Base-by-base conservation (phyloP, 805 yeast genomes). In the Kregervanrija delftensis region DNA sequence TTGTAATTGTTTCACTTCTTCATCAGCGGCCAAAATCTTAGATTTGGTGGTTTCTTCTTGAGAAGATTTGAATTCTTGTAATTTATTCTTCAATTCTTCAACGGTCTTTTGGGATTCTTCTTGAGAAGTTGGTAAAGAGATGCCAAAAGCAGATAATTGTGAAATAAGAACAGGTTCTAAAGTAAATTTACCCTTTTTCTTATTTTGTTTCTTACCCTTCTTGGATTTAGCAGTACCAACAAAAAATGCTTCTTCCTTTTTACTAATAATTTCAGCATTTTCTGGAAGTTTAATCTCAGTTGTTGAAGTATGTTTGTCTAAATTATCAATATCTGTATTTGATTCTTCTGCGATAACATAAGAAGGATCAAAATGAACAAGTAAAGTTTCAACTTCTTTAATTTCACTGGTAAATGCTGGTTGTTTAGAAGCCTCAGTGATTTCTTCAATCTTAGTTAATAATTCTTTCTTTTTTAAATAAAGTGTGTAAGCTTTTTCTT, bases 341-440 rank as follows among this genome's bases (percentile, higher is more conserved):
- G 60, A 40, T 37, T 54, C 45, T 46, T 65, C 68, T 42, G 84
- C 79, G 63, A 76, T 79, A 58, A 79, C 86, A 66, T 77, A 81
- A 39, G 82, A 60, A 54, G 95, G 93, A 60, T 89, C 96, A 55
- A 93, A 86, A 66, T 77, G 77, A 33, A 68, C 59, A 61, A 90
- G 73, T 61, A 89, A 73, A 44, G 75, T 69, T 65, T 89, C 86
- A 58, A 93, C 85, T 50, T 83, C 71, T 53, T 74, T 73, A 57
- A 91, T 83, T 68, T 93, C 96, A 38, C 68, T 68, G 47, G 83
- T 78, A 68, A 84, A 90, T 28, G 97, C 98, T 30, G 98, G 96
- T 55, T 68, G 67, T 37, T 67, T 65, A 39, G 89, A 89, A 50
- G 79, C 85, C 42, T 79, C 75, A 70, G 86, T 77, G 58, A 78